phyloP scores from a whole-genome alignment of 2,329 filamentous ascomycete genomes.

The Annulohypoxylon truncatum region DNA sequence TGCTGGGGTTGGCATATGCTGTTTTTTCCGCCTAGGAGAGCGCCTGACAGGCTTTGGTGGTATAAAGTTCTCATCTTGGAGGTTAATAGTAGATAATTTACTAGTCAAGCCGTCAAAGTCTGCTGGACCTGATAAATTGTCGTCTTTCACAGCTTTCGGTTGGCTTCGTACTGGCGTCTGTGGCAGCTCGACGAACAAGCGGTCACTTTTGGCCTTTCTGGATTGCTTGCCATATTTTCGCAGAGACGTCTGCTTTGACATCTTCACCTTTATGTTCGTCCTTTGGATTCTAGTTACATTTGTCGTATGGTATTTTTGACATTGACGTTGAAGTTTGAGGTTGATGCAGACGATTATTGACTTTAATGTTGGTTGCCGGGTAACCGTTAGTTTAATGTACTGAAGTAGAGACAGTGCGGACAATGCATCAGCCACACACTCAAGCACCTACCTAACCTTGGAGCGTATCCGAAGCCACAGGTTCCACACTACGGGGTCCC shows the following conservation, averaged over 20 bases:
- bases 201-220: slow-evolving; percentile 60
- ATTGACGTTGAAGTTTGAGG: neutral
- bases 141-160: slow-evolving; percentile 21
- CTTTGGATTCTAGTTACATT: slow-evolving; percentile 4
- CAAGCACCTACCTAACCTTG: neutral
- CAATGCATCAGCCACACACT: neutral
- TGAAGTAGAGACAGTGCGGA: neutral
- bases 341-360: slow-evolving; percentile 39
- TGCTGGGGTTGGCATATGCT: slow-evolving; percentile 30
- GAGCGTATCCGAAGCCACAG: neutral
- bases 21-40: slow-evolving; percentile 40
- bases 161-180: slow-evolving; percentile 58
- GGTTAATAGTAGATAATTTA: slow-evolving; percentile 46
- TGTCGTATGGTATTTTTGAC: neutral
- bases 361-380: slow-evolving; percentile 34
- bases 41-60: slow-evolving; percentile 20
- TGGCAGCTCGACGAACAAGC: slow-evolving; percentile 64
- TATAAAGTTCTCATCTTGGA: slow-evolving; percentile 43
- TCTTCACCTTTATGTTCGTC: slow-evolving; percentile 46
- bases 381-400: slow-evolving; percentile 17
- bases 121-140: slow-evolving; percentile 41
- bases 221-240: slow-evolving; percentile 65
- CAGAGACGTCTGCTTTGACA: slow-evolving; percentile 58
- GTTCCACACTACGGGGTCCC: slow-evolving; percentile 11
- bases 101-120: slow-evolving; percentile 51